Conservation (phyloP, 805 yeast species). For the Wickerhamiella brachini region DNA sequence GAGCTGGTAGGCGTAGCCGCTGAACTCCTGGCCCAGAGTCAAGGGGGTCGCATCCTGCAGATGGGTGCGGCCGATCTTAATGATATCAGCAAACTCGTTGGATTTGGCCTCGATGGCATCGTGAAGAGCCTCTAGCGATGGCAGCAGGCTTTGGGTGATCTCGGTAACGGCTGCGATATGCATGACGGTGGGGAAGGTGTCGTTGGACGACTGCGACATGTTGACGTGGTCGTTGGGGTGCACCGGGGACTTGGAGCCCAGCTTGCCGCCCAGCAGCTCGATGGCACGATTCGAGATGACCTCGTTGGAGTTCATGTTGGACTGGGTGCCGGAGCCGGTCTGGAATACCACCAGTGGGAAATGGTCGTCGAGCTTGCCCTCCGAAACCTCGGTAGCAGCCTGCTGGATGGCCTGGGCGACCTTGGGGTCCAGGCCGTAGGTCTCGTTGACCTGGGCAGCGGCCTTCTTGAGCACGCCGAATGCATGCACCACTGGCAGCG, state of each 20-base stretch:
- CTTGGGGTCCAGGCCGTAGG: constrained; percentile 76
- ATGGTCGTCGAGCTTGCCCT: constrained; percentile 83
- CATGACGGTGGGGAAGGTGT: constrained; percentile 99
- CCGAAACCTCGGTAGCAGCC: constrained; percentile 91
- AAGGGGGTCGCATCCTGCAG: constrained; percentile 97
- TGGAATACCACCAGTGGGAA: constrained; percentile 98
- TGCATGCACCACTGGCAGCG: constrained; percentile 78
- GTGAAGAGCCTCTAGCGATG: constrained; percentile 65
- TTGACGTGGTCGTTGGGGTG: constrained; percentile 98
- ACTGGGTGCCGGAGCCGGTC: constrained; percentile 97
- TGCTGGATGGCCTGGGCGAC: constrained; percentile 71
- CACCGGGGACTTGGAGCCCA: constrained; percentile 87
- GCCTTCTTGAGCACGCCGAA: constrained; percentile 92
- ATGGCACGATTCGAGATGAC: constrained; percentile 97
- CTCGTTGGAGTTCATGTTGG: constrained; percentile 98
- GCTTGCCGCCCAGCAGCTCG: constrained; percentile 81
- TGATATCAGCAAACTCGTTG: constrained; percentile 74
- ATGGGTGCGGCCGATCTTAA: constrained; percentile 98
- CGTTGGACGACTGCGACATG: constrained; percentile 97
- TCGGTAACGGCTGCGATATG: constrained; percentile 96
- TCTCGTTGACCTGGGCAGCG: constrained; percentile 80
- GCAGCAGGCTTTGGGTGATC: constrained; percentile 60
- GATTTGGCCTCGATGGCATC: constrained; percentile 66
- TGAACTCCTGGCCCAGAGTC: constrained; percentile 95
- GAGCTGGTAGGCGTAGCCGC: constrained; percentile 90